A percentile compares a stretch with the other conserved stretches of the same genome.
These are phyloP conservation scores for Cryptococcus amylolentus DNA, from an alignment of 1,284 basidiomycete species.

Conservation along the genomic window DNA sequence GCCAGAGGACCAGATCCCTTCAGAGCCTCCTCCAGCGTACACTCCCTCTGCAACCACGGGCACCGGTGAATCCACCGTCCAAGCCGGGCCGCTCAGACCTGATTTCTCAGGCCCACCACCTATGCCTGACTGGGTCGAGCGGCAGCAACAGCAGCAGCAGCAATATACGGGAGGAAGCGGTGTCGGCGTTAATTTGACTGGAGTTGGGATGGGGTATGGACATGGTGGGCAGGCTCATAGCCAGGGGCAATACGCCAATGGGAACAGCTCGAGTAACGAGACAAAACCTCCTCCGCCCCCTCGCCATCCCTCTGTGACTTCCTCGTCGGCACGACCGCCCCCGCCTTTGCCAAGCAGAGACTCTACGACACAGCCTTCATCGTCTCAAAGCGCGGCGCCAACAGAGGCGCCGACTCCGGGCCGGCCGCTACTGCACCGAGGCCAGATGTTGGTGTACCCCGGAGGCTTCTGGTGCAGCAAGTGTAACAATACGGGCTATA, in stretches of 20 bases:
- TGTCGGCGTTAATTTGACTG: conserved; percentile 26
- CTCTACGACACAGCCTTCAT: conserved; percentile 3
- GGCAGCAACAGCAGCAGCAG: neutral
- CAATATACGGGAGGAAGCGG: neutral
- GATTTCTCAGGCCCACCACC: conserved; percentile 48
- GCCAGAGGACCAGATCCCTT: conserved; percentile 5
- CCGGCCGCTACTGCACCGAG: conserved; percentile 38
- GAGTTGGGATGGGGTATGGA: conserved; percentile 39
- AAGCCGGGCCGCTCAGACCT: conserved; percentile 36
- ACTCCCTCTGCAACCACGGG: conserved; percentile 11
- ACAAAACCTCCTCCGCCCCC: conserved; percentile 19
- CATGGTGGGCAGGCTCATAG: conserved; percentile 4
- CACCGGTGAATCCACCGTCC: conserved; percentile 18
- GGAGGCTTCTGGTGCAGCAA: conserved; percentile 39
- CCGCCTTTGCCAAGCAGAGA: neutral
- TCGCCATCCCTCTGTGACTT: conserved; percentile 11
- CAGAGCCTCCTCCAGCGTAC: conserved; percentile 16
- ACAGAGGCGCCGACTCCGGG: conserved; percentile 44
- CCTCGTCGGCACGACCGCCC: neutral
- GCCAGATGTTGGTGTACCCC: conserved; percentile 46
- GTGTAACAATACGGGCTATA: conserved; percentile 49
- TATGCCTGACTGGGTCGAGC: conserved; percentile 31
- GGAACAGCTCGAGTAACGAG: neutral
- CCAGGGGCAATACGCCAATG: neutral
- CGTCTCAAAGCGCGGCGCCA: conserved; percentile 24